These are phyloP conservation scores for Zoysia japonica DNA, from an alignment of 176 grass and related monocot genomes.

Conservation along the genomic window DNA sequence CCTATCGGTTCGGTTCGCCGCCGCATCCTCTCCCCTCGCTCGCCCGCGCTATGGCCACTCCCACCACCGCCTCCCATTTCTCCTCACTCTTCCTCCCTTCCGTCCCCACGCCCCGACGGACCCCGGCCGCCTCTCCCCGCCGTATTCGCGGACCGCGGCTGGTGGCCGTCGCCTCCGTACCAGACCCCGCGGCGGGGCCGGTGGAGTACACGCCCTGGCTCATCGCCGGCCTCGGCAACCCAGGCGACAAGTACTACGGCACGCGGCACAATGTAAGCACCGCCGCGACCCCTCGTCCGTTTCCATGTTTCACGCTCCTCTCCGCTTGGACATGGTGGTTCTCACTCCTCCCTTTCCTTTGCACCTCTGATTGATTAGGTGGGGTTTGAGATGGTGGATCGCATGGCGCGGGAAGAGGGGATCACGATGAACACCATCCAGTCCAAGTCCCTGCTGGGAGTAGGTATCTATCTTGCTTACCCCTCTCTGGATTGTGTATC, in stretches of 20 bases:
- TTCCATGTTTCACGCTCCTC: neutral
- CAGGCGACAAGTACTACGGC: constrained; percentile 84
- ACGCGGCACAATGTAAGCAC: constrained; percentile 85
- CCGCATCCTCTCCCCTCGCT: neutral
- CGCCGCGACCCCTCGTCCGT: neutral
- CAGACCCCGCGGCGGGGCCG: constrained; percentile 50
- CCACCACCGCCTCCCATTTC: constrained; percentile 27
- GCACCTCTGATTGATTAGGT: constrained; percentile 47
- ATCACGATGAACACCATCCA: constrained; percentile 84
- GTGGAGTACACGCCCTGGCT: constrained; percentile 94
- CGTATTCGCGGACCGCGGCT: constrained; percentile 1
- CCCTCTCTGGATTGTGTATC: neutral
- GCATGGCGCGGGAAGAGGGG: constrained; percentile 63
- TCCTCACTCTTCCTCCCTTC: constrained; percentile 15
- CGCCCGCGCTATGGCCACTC: constrained; percentile 9
- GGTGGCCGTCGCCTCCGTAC: constrained; percentile 50
- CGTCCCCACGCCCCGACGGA: neutral
- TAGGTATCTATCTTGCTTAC: constrained; percentile 54
- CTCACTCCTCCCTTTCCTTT: neutral
- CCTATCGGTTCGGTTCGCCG: constrained; percentile 27
- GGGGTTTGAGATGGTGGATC: constrained; percentile 92
- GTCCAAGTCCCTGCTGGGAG: constrained; percentile 80
- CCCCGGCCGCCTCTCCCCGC: neutral
- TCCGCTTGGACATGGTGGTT: neutral
- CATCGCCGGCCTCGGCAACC: constrained; percentile 91